Base-by-base conservation (phyloP, 768 basidiomycete species). In the Agaricus bisporus region DNA sequence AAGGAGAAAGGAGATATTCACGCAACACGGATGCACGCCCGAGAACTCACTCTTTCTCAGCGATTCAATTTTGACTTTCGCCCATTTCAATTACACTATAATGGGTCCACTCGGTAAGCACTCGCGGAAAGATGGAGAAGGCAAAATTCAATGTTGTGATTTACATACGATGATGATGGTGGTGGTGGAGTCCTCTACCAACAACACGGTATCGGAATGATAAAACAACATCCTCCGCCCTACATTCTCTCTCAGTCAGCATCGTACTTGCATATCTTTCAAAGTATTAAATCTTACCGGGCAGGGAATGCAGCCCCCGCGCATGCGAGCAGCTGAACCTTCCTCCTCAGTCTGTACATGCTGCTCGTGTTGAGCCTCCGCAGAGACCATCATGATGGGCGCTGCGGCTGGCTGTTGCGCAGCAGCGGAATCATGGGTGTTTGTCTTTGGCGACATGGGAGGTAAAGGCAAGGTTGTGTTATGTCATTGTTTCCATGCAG, bases 141-240 rank as follows among this genome's bases (percentile, higher is more conserved):
- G n/a, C n/a, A n/a, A n/a, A n/a, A n/a, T n/a, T n/a, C n/a, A n/a
- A n/a, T n/a, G 22, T 22, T 22, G 22, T 22, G 22, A 22, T 22
- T 22, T 22, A 22, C 22, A 22, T 22, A 22, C 4, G 22, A 22
- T 22, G 22, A 22, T 1, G 22, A 4, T 22, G 22, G n/a, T n/a
- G n/a, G n/a, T n/a, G n/a, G n/a, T n/a, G n/a, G n/a, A 22, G 22
- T 22, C 22, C 22, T 22, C 32, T 32, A 32, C 4, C 32, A 32
- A 7, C 61, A 66, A 42, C 69, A 72, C 11, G 70, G 70, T n/a
- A 65, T 50, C 5, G 71, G 71, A 49, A 73, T 67, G 46, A 68
- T 63, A 45, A 52, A 73, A 42, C 71, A 72, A 38, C 60, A 69
- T 29, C 72, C 71, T 5, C 69, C 69, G 39, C 68, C 61, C 69